Percentiles rank a stretch among this genome's conserved stretches.
These are phyloP conservation scores for Pyrenopolyporus hunteri DNA, from an alignment of 495 filamentous ascomycete species.

Conservation along the genomic window DNA sequence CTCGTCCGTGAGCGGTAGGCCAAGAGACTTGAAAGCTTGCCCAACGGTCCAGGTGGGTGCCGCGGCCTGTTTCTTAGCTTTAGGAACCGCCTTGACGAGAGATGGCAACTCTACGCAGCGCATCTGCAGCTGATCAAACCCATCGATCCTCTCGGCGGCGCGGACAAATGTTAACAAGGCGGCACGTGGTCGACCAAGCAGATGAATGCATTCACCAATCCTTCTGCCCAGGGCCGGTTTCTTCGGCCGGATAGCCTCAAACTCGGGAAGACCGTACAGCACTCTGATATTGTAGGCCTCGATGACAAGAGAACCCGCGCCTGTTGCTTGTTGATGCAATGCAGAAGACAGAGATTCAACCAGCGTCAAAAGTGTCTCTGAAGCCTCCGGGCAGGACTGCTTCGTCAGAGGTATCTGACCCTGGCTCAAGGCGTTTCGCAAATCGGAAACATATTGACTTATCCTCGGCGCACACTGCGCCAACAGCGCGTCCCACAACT, in stretches of 20 bases:
- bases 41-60: not conserved
- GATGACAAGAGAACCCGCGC: not conserved
- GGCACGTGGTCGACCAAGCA: not conserved
- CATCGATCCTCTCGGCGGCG: constrained; percentile 1
- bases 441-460: not conserved
- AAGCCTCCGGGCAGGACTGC: not conserved
- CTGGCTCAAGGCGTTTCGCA: not conserved
- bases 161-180: not conserved
- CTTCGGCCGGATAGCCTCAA: not conserved
- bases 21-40: not conserved
- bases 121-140: not conserved
- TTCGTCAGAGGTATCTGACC: not conserved
- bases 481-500: not conserved
- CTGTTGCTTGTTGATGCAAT: not conserved
- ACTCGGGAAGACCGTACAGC: not conserved
- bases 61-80: not conserved
- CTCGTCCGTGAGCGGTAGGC: not conserved
- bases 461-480: not conserved
- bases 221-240: not conserved
- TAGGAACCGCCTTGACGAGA: not conserved
- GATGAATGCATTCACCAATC: not conserved
- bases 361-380: not conserved
- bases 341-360: not conserved
- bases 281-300: not conserved
- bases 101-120: not conserved